A percentile compares a stretch with the other conserved stretches of the same genome.
These are phyloP conservation scores for Phaeosphaeriaceae sp. DNA, from an alignment of 2,329 filamentous ascomycete genomes.

Conservation along the genomic window DNA sequence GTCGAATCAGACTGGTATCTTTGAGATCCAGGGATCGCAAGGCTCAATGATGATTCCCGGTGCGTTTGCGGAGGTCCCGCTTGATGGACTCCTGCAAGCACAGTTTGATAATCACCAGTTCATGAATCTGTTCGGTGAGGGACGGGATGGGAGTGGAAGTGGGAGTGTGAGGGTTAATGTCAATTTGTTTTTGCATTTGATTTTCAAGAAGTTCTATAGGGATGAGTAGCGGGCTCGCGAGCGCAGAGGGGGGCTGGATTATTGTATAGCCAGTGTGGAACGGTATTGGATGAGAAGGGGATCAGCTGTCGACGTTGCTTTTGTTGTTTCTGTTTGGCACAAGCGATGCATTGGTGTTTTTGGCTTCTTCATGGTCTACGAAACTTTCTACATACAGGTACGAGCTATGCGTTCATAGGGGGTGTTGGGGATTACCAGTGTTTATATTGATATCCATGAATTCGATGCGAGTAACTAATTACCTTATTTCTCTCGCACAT, in stretches of 20 bases:
- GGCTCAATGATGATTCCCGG: conserved; percentile 96
- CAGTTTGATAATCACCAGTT: conserved; percentile 98
- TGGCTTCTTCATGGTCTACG: not conserved
- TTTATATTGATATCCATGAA: not conserved
- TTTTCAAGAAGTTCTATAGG: conserved; percentile 97
- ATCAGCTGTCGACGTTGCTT: not conserved
- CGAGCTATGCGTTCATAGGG: not conserved
- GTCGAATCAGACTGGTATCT: conserved; percentile 92
- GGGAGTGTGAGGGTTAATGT: conserved; percentile 82
- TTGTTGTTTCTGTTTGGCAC: not conserved
- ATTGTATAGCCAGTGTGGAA: too few relatives aligned
- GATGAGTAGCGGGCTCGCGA: conserved; percentile 39
- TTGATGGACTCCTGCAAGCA: conserved; percentile 93
- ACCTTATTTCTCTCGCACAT: not conserved
- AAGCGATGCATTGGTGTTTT: not conserved
- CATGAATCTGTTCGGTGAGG: conserved; percentile 79
- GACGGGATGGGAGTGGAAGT: conserved; percentile 25
- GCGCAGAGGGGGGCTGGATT: too few relatives aligned
- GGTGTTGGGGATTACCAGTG: not conserved
- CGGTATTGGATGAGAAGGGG: too few relatives aligned
- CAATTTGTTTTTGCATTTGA: conserved; percentile 92
- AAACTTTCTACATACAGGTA: not conserved
- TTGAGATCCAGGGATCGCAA: conserved; percentile 87
- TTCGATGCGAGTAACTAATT: not conserved
- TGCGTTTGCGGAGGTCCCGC: conserved; percentile 83